Conservation (phyloP, 192 early-diverging fungal species). For the Backusella sp. region DNA sequence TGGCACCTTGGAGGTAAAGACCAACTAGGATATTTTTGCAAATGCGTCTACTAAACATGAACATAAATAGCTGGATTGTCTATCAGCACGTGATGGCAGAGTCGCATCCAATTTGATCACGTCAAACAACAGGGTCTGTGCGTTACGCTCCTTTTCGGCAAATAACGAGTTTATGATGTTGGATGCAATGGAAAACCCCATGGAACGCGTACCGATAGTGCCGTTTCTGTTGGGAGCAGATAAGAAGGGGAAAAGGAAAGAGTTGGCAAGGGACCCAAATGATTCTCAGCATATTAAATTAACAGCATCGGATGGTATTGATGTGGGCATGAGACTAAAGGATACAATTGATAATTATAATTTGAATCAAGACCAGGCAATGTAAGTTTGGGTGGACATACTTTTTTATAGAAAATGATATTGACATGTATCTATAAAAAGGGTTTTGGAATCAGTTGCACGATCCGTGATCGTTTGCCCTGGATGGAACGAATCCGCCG, state of each 20-base stretch:
- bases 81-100: constrained; percentile 39
- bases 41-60: too few species aligned
- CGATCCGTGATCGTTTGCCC: constrained; percentile 38
- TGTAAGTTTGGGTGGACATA: constrained; percentile 9
- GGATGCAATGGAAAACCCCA: constrained; percentile 33
- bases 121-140: constrained; percentile 25
- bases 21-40: not conserved
- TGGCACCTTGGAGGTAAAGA: constrained; percentile 37
- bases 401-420: not conserved
- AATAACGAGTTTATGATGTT: constrained; percentile 55
- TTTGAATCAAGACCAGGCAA: constrained; percentile 49
- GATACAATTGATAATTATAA: constrained; percentile 38
- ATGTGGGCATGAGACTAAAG: constrained; percentile 37
- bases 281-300: constrained; percentile 36
- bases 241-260: constrained; percentile 28
- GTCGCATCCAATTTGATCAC: constrained; percentile 25
- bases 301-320: constrained; percentile 38
- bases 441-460: constrained; percentile 39
- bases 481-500: constrained; percentile 30
- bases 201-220: constrained; percentile 40
- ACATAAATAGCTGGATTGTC: constrained; percentile 34
- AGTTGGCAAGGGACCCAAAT: constrained; percentile 18
- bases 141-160: constrained; percentile 42
- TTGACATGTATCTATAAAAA: not conserved
- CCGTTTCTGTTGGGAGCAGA: constrained; percentile 38